These are phyloP conservation scores for Alloascoidea hylecoeti DNA, from an alignment of 805 yeast species.

Conservation along the genomic window DNA sequence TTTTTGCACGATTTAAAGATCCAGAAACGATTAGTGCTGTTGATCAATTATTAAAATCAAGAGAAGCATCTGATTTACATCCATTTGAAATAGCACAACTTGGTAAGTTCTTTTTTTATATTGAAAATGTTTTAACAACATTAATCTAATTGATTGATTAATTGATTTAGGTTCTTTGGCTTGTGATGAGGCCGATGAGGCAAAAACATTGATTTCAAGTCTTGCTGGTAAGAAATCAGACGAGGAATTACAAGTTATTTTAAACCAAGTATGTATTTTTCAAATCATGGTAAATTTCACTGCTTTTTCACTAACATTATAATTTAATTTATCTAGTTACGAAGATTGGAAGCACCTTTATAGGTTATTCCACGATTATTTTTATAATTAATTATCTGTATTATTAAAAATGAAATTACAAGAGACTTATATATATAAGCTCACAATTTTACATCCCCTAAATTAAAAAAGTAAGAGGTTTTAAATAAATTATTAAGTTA, in stretches of 20 bases:
- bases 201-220: conserved; percentile 87
- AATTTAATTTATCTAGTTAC: neutral
- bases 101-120: conserved; percentile 15
- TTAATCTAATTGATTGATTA: neutral
- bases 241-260: conserved; percentile 71
- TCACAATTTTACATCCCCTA: no score
- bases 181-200: conserved; percentile 96
- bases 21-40: conserved; percentile 89
- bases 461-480: no score
- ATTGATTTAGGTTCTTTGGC: conserved; percentile 51
- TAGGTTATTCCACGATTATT: no score
- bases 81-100: conserved; percentile 93
- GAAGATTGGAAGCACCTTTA: conserved; percentile 2
- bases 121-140: neutral
- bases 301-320: conserved; percentile 3
- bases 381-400: no score
- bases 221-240: conserved; percentile 69
- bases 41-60: conserved; percentile 64
- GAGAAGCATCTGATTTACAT: conserved; percentile 67
- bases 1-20: conserved; percentile 83
- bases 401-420: no score
- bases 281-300: conserved; percentile 24
- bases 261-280: conserved; percentile 71
- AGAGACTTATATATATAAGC: no score
- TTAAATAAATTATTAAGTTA: no score